These are phyloP conservation scores for Calonectria leucothoes DNA, from an alignment of 2,329 filamentous ascomycete species.

Conservation along the genomic window DNA sequence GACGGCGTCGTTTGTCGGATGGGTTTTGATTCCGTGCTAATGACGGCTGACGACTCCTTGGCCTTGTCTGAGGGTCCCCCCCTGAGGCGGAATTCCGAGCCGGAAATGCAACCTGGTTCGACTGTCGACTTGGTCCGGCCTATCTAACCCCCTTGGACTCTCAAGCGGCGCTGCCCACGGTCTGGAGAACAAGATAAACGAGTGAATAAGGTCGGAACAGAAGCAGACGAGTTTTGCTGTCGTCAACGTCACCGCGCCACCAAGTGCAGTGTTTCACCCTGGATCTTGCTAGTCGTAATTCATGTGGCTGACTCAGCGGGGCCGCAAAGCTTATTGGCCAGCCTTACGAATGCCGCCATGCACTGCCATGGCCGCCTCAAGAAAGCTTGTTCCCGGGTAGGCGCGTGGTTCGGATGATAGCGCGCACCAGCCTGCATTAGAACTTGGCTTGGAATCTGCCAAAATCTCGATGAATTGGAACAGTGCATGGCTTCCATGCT, in stretches of 20 bases:
- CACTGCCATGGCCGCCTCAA: not conserved
- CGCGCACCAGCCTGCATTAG: not conserved
- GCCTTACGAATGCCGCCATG: not conserved
- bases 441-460: too few species aligned
- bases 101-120: not conserved
- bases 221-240: not conserved
- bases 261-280: not conserved
- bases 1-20: not conserved
- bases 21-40: not conserved
- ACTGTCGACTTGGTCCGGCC: not conserved
- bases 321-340: not conserved
- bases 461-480: not conserved
- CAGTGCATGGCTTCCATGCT: not conserved
- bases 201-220: not conserved
- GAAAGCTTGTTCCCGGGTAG: not conserved
- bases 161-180: not conserved
- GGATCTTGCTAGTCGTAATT: not conserved
- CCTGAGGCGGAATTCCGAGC: not conserved
- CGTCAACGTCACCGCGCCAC: conserved; percentile 1
- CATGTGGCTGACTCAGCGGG: not conserved
- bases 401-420: not conserved
- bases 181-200: not conserved
- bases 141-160: not conserved
- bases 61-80: not conserved
- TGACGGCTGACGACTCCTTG: not conserved